Evolutionary conservation across 345 rosid genomes (phyloP), one percentile per base, ranked within the genome.

Genomic region (Combretum micranthum): DNA sequence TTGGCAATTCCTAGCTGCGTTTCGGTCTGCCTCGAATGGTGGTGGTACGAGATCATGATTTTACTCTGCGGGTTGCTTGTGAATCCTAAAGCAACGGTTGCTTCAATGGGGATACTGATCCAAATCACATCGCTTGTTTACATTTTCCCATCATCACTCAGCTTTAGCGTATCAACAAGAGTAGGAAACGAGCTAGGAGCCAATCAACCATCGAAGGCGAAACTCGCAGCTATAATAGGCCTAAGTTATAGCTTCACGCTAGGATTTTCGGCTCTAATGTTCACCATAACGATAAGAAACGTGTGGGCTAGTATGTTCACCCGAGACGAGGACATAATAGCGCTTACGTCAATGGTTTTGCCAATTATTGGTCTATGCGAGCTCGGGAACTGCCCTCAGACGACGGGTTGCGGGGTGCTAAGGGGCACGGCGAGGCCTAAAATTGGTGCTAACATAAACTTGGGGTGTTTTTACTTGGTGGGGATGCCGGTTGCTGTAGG

Each of bases 1-100:
- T 67, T 83, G 55, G 82, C 94, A 14, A 67, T 86, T 22, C 95
- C 95, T 3, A 84, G 88, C 68, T 84, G 95, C 75, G 50, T 84
- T 49, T 87, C 95, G 0, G 90, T 87, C 21, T 87, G 95, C 61
- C 90, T 87, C 13, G 95, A 87, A 60, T 87, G 95, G 95, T 87
- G 95, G 95, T 86, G 94, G 90, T 86, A 86, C 44, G 94, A 86
- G 64, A 83, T 83, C 69, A 86, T 86, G 90, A 86, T 82, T 52
- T 46, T 86, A 42, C 76, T 87, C 1, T 84, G 90, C 32, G 95
- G 95, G 3, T 56, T 84, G 39, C 23, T 87, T 12, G 0, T 73
- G 16, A 76, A 78, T 49, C 95, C 95, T 9, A 74, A 47, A 63
- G 81, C 88, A 16, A 80, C 84, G 0, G 82, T 87, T 23, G 95